Base-by-base conservation (phyloP, 176 grass and related monocot genomes). In the Triticum timopheevii region DNA sequence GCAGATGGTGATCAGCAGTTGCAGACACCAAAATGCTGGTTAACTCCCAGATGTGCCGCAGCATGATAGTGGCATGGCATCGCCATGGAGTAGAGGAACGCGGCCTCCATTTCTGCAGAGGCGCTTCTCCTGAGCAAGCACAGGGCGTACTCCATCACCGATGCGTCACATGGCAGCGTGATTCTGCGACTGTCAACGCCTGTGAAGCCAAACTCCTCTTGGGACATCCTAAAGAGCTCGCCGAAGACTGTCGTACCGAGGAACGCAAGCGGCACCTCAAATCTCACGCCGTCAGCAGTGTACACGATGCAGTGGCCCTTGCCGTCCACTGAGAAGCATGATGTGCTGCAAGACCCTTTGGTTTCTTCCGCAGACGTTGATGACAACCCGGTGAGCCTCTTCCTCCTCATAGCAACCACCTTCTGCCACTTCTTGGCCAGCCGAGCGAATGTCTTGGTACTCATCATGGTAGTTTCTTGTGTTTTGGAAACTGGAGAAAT, bases 131-230 rank as follows among this genome's bases (percentile, higher is more conserved):
- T 45, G 24, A 89, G 69, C 83, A 92, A 84, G 22, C 56, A 78
- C 44, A 92, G n/a, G 0, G 33, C 79, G 20, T 95, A 92, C 83
- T 95, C 90, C 61, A 95, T 40, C 6, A 80, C 73, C 0, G 36
- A 27, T 3, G 82, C 61, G 1, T 90, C 88, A 10, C 87, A 95
- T 0, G 88, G 88, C 62, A 95, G 35, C 8, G 65, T 89, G 81
- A 91, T 95, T 40, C 77, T 87, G 42, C 86, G 83, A 6, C 87
- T 39, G 7, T 82, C 47, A 20, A 36, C 11, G 19, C 83, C 47
- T 8, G 24, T 1, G 33, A 87, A 87, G 30, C 93, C 88, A 6
- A 88, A 92, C 68, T 90, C 90, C 39, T 95, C 90, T 76, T 85
- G 86, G 1, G 88, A 84, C 79, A 95, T 69, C 36, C 49, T 3